Base-by-base conservation (phyloP, 202 grass and related monocot species). In the Schoenoplectus triqueter region DNA sequence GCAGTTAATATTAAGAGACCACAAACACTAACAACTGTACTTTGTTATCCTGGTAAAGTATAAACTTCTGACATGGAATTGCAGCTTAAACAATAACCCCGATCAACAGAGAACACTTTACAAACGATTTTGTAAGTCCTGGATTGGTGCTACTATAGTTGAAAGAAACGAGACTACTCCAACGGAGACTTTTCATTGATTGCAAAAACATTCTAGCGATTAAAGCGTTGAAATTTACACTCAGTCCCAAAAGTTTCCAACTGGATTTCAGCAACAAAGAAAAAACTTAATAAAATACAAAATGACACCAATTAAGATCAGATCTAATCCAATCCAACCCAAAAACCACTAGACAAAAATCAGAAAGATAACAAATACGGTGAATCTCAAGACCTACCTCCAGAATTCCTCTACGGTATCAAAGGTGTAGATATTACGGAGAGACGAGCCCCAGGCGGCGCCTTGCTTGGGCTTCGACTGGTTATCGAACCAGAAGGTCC, bases 401-500 rank as follows among this genome's bases (percentile, higher is more conserved):
- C 93, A 99, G 82, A 99, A 99, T 18, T 99, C 96, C 82, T 96
- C 93, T 59, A 99, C 91, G 56, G 93, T 99, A 78, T 92, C 96
- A 86, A 99, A 95, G 50, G 96, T 99, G 90, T 99, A 95, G 9
- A 88, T 82, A 85, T 94, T 99, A 5, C 92, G 86, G 79, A 99
- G 96, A 76, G 96, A 87, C 79, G 82, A 85, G 11, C 97, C 97
- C 97, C 97, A 99, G 11, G 91, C 93, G 20, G 96, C 96, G 82
- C 96, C 96, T 9, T 92, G 96, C 84, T 95, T 98, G 45, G 96
- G 89, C 86, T 95, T 99, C 2, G 90, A 86, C 81, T 94, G 93
- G 86, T 95, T 94, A 83, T 99, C 97, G 84, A 94, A 99, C 97
- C 97, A 99, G 91, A 99, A 96, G 41, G 93, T 87, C 96, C 93